Base-by-base conservation (phyloP, 306 rosid genomes). In the Quercus variabilis region DNA sequence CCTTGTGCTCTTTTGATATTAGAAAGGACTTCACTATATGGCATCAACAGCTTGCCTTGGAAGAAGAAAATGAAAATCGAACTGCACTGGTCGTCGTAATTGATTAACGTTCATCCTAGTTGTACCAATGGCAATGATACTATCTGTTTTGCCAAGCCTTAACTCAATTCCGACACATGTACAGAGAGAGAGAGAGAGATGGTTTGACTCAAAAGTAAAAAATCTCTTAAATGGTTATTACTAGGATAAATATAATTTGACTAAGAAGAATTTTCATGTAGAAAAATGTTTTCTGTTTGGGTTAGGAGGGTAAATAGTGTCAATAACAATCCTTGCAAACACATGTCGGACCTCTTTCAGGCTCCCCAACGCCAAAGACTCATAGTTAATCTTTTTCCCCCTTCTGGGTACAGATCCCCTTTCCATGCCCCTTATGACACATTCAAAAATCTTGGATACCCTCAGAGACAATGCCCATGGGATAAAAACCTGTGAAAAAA, bases 401-500 rank as follows among this genome's bases (percentile, higher is more conserved):
- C 82, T 41, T 75, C 49, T 85, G 12, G 78, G 78, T 56, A 69
- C 73, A n/a, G 72, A 19, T 51, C 77, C 85, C 10, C 59, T 62
- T 60, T 57, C 87, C 52, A 73, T 57, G 14, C 76, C 71, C 26
- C 73, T 78, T 74, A 64, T 31, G 49, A 73, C 56, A 38, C 83
- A 81, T 60, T 81, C 83, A 75, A 85, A 85, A 74, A 85, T 81
- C 73, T 55, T 78, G 62, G 51, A 69, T 17, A 73, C 85, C 31
- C 76, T 85, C 65, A 41, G 31, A 8, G 78, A 85, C 30, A 81
- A 31, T 56, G 81, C 78, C 82, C 64, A 28, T 30, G 83, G 31
- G 46, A 81, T 78, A 77, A 85, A 85, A 69, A 85, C 88, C 88
- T 85, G 88, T 69, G 78, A 59, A 79, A 6, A 3, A n/a, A 14